Evolutionary conservation across 1,284 basidiomycete genomes (phyloP), one percentile per base, ranked within the genome.

Genomic region (Naganishia liquefaciens): DNA sequence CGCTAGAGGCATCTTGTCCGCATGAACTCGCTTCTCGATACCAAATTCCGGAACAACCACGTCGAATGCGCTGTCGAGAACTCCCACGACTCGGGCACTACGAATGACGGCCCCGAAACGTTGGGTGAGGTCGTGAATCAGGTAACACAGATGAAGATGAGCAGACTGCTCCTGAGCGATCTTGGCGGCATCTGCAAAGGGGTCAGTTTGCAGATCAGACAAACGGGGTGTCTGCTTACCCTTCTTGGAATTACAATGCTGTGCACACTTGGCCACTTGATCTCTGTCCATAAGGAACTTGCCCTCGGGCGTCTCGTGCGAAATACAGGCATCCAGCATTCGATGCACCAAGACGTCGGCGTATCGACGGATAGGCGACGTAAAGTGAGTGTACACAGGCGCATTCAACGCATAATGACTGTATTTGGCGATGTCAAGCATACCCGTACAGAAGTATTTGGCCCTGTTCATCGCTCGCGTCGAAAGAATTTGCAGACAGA

Each of bases 351-450:
- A 83, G 52, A 99, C 83, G 77, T 99, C 96, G 66, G 95, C 93
- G 64, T 78, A 78, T 55, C 91, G 89, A 66, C 92, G 87, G 71
- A 94, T 92, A 5, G 92, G 91, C 3, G 91, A 93, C 19, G 94
- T 96, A 80, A 97, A 99, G 79, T 99, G 95, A 27, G 94, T 96
- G 82, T 99, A 99, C 57, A 99, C 82, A 9, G 96, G 93, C 7
- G 87, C 82, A 72, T 88, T 95, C 71, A 99, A 83, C 1, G 93
- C 88, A 77, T 91, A 98, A 80, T 99, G 96, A 40, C 85, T 81
- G 77, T 98, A 99, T 81, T 99, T 98, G 50, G 93, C 91, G 74
- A 99, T 99, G 79, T 99, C 96, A 71, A 99, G 84, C 92, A 98
- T 96, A 70, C 96, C 96, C 28, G 94, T 87, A 76, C 95, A 99